phyloP scores from a whole-genome alignment of 83 land plant genomes.

The Picea mariana region DNA sequence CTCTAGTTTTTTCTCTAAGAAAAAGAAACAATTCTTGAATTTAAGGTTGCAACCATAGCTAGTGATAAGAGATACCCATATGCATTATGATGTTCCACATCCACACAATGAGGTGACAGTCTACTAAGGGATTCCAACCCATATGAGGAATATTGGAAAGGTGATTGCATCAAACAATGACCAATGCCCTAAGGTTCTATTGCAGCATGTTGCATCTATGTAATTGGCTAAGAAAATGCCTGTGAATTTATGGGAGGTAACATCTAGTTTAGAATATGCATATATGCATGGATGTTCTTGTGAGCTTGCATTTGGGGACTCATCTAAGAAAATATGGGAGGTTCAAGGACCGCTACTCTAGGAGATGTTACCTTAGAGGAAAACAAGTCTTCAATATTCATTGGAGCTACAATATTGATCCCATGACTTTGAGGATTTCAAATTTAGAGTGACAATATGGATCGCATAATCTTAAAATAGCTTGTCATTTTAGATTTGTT shows the following conservation, averaged over 20 bases:
- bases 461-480: no score
- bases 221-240: constrained; percentile 31
- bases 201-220: constrained; percentile 7
- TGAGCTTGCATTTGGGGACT: constrained; percentile 15
- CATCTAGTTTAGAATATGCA: constrained; percentile 46
- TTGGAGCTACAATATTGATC: constrained; percentile 37
- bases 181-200: constrained; percentile 28
- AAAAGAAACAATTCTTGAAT: constrained; percentile 20
- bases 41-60: constrained; percentile 19
- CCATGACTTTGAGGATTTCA: constrained; percentile 11
- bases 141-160: constrained; percentile 25
- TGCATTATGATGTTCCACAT: neutral
- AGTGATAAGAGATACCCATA: constrained; percentile 48
- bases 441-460: no score
- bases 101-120: constrained; percentile 51
- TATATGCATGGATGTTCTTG: constrained; percentile 42
- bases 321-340: constrained; percentile 36
- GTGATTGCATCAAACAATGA: constrained; percentile 41
- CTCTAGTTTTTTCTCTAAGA: constrained; percentile 50
- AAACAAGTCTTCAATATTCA: constrained; percentile 73
- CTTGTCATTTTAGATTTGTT: no score
- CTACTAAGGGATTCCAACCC: constrained; percentile 18
- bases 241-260: constrained; percentile 53
- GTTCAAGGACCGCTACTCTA: constrained; percentile 20
- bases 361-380: constrained; percentile 60